Percentiles rank a stretch among this genome's conserved stretches.
Conservation (phyloP, 1,284 basidiomycete genomes). For the Tremellales sp. region DNA sequence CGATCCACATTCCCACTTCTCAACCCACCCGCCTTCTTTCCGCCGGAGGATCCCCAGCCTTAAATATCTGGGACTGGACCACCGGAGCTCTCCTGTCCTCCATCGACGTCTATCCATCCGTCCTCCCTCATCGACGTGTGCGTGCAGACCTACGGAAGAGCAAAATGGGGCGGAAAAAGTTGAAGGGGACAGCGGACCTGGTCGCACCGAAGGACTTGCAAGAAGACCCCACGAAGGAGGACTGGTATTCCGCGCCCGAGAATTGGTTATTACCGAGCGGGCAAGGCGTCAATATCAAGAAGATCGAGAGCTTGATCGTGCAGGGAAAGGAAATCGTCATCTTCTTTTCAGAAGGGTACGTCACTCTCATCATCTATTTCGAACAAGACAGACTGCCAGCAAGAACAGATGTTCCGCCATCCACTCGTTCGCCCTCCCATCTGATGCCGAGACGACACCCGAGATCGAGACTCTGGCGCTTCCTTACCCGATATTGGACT, state of each 20-base stretch:
- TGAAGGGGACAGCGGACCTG: not conserved
- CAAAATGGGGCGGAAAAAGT: constrained; percentile 46
- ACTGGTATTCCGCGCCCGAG: constrained; percentile 37
- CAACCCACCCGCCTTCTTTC: constrained; percentile 61
- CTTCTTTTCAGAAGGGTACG: constrained; percentile 47
- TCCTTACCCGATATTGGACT: constrained; percentile 42
- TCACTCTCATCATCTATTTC: not conserved
- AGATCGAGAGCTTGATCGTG: constrained; percentile 29
- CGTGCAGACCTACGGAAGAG: constrained; percentile 31
- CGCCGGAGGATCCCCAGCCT: constrained; percentile 75
- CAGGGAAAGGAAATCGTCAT: constrained; percentile 31
- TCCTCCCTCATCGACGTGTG: constrained; percentile 63
- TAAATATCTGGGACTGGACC: constrained; percentile 79
- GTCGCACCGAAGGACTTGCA: not conserved
- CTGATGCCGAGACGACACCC: constrained; percentile 6
- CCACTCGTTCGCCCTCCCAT: constrained; percentile 34
- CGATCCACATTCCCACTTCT: constrained; percentile 63
- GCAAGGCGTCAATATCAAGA: constrained; percentile 43
- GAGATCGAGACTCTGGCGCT: constrained; percentile 28
- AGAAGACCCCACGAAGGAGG: constrained; percentile 15
- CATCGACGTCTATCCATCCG: constrained; percentile 56
- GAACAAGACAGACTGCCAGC: constrained; percentile 2
- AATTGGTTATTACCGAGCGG: constrained; percentile 40
- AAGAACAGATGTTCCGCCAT: constrained; percentile 31
- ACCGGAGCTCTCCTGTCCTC: constrained; percentile 56